These are phyloP conservation scores for Epichloe gansuensis DNA, from an alignment of 2,329 filamentous ascomycete genomes.

Conservation along the genomic window DNA sequence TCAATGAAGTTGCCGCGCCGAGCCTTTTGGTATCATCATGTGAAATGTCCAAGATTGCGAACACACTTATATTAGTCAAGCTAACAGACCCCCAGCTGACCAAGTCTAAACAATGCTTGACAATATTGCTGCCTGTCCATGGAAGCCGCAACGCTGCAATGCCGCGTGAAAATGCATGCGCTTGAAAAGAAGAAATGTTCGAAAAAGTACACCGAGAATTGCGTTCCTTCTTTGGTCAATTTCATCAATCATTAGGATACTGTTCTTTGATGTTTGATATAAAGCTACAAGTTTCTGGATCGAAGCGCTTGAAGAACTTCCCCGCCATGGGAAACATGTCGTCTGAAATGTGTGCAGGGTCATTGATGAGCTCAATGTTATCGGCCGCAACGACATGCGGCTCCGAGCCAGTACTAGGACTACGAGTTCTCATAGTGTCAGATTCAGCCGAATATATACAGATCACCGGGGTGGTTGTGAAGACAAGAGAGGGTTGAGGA, in stretches of 20 bases:
- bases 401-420: conserved; percentile 22
- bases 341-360: conserved; percentile 35
- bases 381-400: conserved; percentile 46
- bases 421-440: conserved; percentile 6
- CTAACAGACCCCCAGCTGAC: not conserved
- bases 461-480: not conserved
- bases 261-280: conserved; percentile 71
- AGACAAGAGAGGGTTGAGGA: not conserved
- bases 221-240: too few species aligned
- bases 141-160: not conserved
- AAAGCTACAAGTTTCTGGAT: conserved; percentile 53
- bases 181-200: not conserved
- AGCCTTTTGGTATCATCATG: not conserved
- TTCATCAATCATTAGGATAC: conserved; percentile 66
- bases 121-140: not conserved
- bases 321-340: conserved; percentile 60
- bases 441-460: not conserved
- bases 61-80: not conserved
- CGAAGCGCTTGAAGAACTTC: conserved; percentile 80
- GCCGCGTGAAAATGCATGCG: not conserved
- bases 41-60: not conserved
- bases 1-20: not conserved
- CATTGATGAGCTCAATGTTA: conserved; percentile 56
- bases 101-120: not conserved
- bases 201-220: not conserved